Evolutionary conservation across 2,329 filamentous ascomycete species (phyloP), one percentile per base, ranked within the genome.

Genomic region (Rutstroemia sydowiana): DNA sequence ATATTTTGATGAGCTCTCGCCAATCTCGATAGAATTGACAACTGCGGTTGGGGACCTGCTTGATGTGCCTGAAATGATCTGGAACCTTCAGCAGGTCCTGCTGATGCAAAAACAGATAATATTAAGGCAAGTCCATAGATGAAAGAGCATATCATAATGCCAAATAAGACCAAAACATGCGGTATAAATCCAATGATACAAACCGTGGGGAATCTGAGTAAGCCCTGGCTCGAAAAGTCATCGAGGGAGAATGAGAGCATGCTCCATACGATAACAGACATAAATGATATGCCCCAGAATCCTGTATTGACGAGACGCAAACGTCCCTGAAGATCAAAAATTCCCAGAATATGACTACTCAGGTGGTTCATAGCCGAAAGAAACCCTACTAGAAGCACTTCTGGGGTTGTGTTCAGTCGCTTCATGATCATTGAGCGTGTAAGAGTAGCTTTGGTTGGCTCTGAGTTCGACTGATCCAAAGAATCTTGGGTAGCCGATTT

Each of bases 131-230:
- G 62, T 0, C 71, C 71, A 65, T 97, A 97, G 44, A 98, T 95
- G 7, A 75, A 64, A 2, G 80, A 75, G 65, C 93, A 97, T 14
- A 85, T 71, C 5, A 81, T 54, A 43, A 96, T 95, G 0, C 92
- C 93, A 7, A 78, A 62, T 1, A 97, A 70, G 11, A 97, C 88
- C 21, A 95, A 73, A n/a, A 97, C 76, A 67, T 97, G 92, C 1
- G 93, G 93, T 32, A 97, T 86, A 66, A 97, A 96, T 1, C 92
- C 89, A 28, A 97, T 86, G 53, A 97, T 90, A 63, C 88, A 96
- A 37, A 97, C 90, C 0, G 91, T 96, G 3, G 93, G 93, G 59
- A 95, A 96, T 55, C 88, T 81, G 39, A 96, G 74, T 10, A 95
- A 75, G 3, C 88, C 85, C 63, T 83, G 78, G 20, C 72, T 72